Evolutionary conservation across 1,139 yeast genomes (phyloP).

Genomic region (Kurtzmaniella quercitrusa): DNA sequence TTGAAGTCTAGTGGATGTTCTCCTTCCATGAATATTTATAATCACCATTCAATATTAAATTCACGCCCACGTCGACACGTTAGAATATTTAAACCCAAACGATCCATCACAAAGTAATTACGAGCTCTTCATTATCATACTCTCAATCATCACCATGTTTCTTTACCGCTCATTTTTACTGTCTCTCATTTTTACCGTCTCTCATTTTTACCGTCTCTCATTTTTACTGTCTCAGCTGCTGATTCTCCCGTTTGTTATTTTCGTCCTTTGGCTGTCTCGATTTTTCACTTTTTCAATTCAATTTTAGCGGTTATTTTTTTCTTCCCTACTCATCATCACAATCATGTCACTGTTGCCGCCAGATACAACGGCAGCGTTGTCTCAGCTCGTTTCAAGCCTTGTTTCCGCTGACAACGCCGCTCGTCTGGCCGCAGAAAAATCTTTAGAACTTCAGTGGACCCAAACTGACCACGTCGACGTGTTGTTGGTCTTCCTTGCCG

Average conservation of each 20-base stretch:
- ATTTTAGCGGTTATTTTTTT: slow-evolving; percentile 3
- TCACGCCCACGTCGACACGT: too few species aligned
- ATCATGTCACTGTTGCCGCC: slow-evolving; percentile 59
- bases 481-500: slow-evolving; percentile 75
- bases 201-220: too few species aligned
- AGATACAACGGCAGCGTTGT: slow-evolving; percentile 54
- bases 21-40: too few species aligned
- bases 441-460: slow-evolving; percentile 74
- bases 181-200: too few species aligned
- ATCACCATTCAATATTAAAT: too few species aligned
- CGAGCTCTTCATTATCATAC: too few species aligned
- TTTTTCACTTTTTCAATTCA: background rate
- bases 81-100: too few species aligned
- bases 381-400: slow-evolving; percentile 61
- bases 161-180: too few species aligned
- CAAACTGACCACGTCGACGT: slow-evolving; percentile 59
- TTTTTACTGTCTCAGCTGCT: background rate
- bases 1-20: too few species aligned
- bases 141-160: too few species aligned
- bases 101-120: too few species aligned
- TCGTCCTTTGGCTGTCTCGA: background rate
- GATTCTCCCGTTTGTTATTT: background rate
- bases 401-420: slow-evolving; percentile 72
- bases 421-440: slow-evolving; percentile 75
- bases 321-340: slow-evolving; percentile 3